Evolutionary conservation across 2,329 filamentous ascomycete genomes (phyloP).

Genomic region (Pyrenochaeta sp.): DNA sequence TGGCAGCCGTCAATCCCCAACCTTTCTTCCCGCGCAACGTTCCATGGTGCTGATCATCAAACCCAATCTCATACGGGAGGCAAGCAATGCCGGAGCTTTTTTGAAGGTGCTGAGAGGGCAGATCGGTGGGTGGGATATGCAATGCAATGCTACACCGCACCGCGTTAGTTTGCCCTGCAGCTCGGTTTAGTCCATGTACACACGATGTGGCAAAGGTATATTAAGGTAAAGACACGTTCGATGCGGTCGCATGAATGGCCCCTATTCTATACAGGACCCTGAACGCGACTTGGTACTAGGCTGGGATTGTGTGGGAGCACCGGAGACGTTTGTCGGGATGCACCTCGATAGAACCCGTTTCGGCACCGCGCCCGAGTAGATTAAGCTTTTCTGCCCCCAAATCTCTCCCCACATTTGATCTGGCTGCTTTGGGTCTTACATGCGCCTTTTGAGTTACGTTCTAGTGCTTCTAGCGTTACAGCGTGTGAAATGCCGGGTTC

Average conservation of each 20-base stretch:
- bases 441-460: conserved; percentile 7
- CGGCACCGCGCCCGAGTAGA: conserved; percentile 11
- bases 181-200: not conserved
- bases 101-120: not conserved
- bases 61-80: conserved; percentile 2
- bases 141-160: not conserved
- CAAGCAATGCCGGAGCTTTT: not conserved
- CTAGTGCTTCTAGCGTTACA: not conserved
- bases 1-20: conserved; percentile 12
- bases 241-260: conserved; percentile 5
- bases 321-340: not conserved
- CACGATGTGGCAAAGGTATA: not conserved
- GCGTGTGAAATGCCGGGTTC: conserved; percentile 3
- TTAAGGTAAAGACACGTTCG: not conserved
- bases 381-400: conserved; percentile 29
- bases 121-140: not conserved
- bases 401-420: conserved; percentile 15
- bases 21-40: conserved; percentile 10
- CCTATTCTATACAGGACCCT: not conserved
- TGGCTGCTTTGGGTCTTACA: conserved; percentile 13
- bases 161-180: too few relatives aligned
- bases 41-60: conserved; percentile 19
- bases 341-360: conserved; percentile 1
- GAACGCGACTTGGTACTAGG: not conserved
- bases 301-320: not conserved